Conservation (phyloP, 768 basidiomycete genomes). For the Saitozyma podzolica region DNA sequence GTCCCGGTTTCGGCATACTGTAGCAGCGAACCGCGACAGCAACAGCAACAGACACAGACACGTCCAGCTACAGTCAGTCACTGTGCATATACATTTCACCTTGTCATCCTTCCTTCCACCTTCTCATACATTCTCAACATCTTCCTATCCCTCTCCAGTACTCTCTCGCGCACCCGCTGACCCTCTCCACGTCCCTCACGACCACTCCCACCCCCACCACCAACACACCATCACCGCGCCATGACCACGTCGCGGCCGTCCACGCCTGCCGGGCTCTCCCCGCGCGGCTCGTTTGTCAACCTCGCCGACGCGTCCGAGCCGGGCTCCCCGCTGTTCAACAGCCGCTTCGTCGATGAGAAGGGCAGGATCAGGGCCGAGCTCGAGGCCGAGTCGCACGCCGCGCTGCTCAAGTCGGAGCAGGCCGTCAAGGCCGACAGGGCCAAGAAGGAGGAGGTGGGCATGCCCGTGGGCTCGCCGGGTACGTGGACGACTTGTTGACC, state of each 20-base stretch:
- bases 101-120: no score
- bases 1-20: no score
- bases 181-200: no score
- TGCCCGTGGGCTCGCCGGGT: conserved; percentile 41
- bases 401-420: conserved; percentile 23
- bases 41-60: no score
- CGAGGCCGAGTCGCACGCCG: conserved; percentile 24
- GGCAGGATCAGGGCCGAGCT: conserved; percentile 30
- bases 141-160: no score
- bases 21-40: no score
- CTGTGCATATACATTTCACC: no score
- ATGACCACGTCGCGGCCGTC: conserved; percentile 27
- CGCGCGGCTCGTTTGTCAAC: conserved; percentile 42
- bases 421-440: conserved; percentile 25
- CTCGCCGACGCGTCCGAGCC: conserved; percentile 19
- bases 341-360: conserved; percentile 27
- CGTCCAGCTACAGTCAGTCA: no score
- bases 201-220: no score
- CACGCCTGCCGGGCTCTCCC: conserved; percentile 35
- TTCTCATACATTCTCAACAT: no score
- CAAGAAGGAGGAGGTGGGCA: conserved; percentile 37
- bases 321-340: conserved; percentile 18
- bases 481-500: not conserved
- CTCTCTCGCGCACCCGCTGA: no score
- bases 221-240: no score